Base-by-base conservation (phyloP, 805 yeast genomes). In the Saccharomycopsis sp. region DNA sequence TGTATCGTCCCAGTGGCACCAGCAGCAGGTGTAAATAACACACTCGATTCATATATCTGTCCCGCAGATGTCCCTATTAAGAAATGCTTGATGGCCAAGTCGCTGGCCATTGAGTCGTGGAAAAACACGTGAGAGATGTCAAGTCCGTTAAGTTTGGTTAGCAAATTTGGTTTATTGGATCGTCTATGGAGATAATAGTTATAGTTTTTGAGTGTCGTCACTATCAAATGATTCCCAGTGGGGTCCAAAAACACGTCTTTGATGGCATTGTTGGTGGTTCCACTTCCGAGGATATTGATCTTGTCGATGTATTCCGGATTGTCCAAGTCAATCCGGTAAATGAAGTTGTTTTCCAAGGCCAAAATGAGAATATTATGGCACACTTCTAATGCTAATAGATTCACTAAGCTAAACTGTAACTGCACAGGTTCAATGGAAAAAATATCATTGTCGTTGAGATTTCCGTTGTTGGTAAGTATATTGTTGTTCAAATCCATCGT, bases 241-340 rank as follows among this genome's bases (percentile, higher is more conserved):
- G 79, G 77, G 65, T 83, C 87, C 52, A 78, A 68, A 64, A 72
- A 83, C 1, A 82, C 69, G 44, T 68, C 64, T 22, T 66, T 67
- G 19, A 75, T 69, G 17, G 66, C 68, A 15, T 34, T 19, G 19
- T 35, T 52, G 1, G 47, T 41, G 20, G 12, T 29, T 17, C 55
- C 25, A 3, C 35, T 50, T 2, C 51, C 56, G 29, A 56, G 58
- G 15, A 77, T 60, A 12, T 68, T 69, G n/a, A 75, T 66, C 23
- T 69, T 71, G 49, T 75, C 77, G 3, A 87, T 84, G 5, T 74
- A 75, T 41, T 85, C 82, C 1, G 94, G 94, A 54, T 76, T 76
- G 55, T 82, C 84, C 62, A 87, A 71, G 64, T 86, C 83, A 35
- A 88, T 86, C n/a, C 86, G 70, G 63, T 80, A 80, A n/a, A 87